A percentile compares a stretch with the other conserved stretches of the same genome.
Evolutionary conservation across 2,329 filamentous ascomycete species (phyloP).

Genomic region (Talaromyces albobiverticillius): DNA sequence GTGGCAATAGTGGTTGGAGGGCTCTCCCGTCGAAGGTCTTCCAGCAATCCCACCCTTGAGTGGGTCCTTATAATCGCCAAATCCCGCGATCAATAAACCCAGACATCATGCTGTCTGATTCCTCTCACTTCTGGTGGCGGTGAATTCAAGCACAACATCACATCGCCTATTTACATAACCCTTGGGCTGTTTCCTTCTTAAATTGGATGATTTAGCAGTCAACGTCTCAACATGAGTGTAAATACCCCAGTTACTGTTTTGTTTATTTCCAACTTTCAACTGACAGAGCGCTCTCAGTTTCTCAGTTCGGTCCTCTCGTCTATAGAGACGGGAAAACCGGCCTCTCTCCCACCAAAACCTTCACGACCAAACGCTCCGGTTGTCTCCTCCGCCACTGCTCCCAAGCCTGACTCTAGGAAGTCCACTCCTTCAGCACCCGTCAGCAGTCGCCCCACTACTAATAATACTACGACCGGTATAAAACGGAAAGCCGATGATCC

Average conservation of each 20-base stretch:
- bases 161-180: conserved; percentile 12
- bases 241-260: conserved; percentile 10
- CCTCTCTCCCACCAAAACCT: conserved; percentile 24
- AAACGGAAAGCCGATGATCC: conserved; percentile 47
- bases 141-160: conserved; percentile 26
- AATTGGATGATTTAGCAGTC: background rate
- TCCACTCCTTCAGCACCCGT: conserved; percentile 18
- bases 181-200: background rate
- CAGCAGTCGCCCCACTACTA: conserved; percentile 8
- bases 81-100: conserved; percentile 18
- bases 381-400: conserved; percentile 21
- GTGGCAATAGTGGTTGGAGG: too few species aligned
- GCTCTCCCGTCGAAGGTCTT: background rate
- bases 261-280: conserved; percentile 14
- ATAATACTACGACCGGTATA: conserved; percentile 20
- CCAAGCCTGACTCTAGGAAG: conserved; percentile 21
- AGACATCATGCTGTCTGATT: conserved; percentile 32
- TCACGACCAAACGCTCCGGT: conserved; percentile 25
- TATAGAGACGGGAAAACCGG: conserved; percentile 43
- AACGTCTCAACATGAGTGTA: conserved; percentile 38
- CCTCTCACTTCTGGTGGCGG: conserved; percentile 37
- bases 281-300: conserved; percentile 38
- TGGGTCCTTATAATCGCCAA: conserved; percentile 14
- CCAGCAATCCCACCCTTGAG: background rate
- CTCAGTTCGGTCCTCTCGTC: conserved; percentile 52